These are phyloP conservation scores for Chernovozyma sophiae-reginae DNA, from an alignment of 1,139 yeast species.

Conservation along the genomic window DNA sequence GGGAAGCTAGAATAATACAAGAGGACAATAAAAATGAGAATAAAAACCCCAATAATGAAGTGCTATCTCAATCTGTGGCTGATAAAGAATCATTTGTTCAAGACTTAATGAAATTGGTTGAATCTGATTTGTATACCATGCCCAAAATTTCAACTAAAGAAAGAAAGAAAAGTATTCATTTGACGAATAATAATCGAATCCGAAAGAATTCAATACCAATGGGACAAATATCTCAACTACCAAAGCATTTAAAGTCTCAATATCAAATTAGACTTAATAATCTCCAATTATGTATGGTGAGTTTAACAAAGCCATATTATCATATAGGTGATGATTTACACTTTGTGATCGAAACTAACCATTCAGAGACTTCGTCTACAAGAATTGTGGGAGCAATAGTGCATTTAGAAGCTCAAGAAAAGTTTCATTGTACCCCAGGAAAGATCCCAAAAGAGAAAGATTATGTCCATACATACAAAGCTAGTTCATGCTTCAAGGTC, in stretches of 20 bases:
- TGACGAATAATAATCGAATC: conserved; percentile 11
- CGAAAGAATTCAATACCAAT: conserved; percentile 1
- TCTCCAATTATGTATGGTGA: conserved; percentile 29
- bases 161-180: conserved; percentile 23
- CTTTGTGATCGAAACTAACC: conserved; percentile 27
- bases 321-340: conserved; percentile 49
- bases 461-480: conserved; percentile 29
- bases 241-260: conserved; percentile 31
- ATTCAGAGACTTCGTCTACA: conserved; percentile 11
- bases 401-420: conserved; percentile 40
- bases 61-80: neutral
- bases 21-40: conserved; percentile 1
- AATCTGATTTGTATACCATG: conserved; percentile 31
- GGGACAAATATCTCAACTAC: conserved; percentile 22
- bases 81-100: conserved; percentile 23
- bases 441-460: conserved; percentile 6
- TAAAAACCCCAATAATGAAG: neutral
- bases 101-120: conserved; percentile 31
- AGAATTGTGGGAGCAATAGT: conserved; percentile 32
- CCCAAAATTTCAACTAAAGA: conserved; percentile 32
- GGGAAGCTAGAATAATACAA: conserved; percentile 19
- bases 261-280: conserved; percentile 36
- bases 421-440: conserved; percentile 21
- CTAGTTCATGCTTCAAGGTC: conserved; percentile 33
- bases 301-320: conserved; percentile 40